Base-by-base conservation (phyloP, 2,329 filamentous ascomycete genomes). In the Rhynchosporium agropyri region DNA sequence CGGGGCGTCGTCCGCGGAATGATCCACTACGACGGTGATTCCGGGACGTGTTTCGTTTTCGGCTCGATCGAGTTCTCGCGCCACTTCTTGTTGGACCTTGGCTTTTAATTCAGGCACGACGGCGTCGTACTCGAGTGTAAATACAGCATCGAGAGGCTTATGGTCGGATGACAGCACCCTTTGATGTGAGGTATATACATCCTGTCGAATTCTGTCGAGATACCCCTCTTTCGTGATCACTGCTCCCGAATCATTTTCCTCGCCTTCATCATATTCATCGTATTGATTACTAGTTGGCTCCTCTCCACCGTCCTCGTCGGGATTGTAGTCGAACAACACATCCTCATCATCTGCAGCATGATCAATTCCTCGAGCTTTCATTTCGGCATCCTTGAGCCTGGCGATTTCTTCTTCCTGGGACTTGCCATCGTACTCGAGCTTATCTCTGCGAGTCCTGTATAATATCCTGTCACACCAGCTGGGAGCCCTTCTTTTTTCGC, bases 381-480 rank as follows among this genome's bases (percentile, higher is more conserved):
- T 92, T 68, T 97, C 91, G 64, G 91, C 88, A 68, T 97, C 92
- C 66, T 84, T 89, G 70, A 85, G 88, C 67, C 83, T 86, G 0
- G 89, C 83, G 28, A 87, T 83, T 61, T 86, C 84, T 63, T 88
- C 84, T 60, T 94, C 88, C 61, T 80, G 80, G 0, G 83, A 74
- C 61, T 83, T 87, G 42, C 79, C 79, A 57, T 92, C 86, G 69
- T 91, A 89, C 3, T 81, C 81, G 31, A 88, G 77, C 66, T 84
- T 88, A 71, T 95, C 88, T 53, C 81, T 84, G 46, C 89, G 85
- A 2, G 92, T 95, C 7, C 94, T 84, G 74, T 88, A 99, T 0
- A 99, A 77, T 51, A 99, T 93, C 15, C 95, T 89, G 77, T 99
- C 95, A 74, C 95, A 99, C 94, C 95, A 99, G 74, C 92, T 97